Evolutionary conservation across 148 eudicot species (phyloP), one percentile per base, ranked within the genome.

Genomic region (Chenopodium suecicum): DNA sequence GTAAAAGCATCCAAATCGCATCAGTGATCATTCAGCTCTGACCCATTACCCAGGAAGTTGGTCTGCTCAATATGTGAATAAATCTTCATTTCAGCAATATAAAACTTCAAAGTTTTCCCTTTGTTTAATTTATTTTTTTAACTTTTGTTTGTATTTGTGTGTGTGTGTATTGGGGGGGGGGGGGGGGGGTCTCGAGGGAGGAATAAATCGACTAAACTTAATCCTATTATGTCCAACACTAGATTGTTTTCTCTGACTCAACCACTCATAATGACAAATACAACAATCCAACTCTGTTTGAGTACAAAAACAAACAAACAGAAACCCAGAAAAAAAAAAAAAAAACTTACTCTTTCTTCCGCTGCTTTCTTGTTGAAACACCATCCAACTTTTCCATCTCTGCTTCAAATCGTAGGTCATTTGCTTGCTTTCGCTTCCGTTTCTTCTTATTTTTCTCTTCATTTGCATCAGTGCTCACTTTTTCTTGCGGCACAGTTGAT

Each of bases 331-430:
- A 23, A 23, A 23, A 83, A 79, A 14, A 69, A 20, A 25, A 74
- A 52, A 85, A 70, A 23, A 70, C 98, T 89, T 87, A 95, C 98
- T 89, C 90, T 84, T 95, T 95, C 88, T 89, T 91, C 73, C 91
- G 90, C 81, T 93, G 95, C 79, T 87, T 85, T 79, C 92, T 85
- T 78, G 79, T 90, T 68, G 89, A 88, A 81, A 88, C 82, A 75
- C 66, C 88, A 48, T 85, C 93, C 84, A 86, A 84, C 52, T 88
- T 81, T 75, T 86, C 90, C 78, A 83, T 86, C 65, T 82, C 80
- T 58, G 83, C 82, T 65, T 88, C 91, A 91, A 93, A 95, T 71
- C 96, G 91, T 65, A 92, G 93, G 85, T 95, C 98, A 47, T 84
- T 79, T 44, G 85, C 92, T 66, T 85, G 85, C 70, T 89, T 89